Base-by-base conservation (phyloP, 371 early-diverging fungal genomes). In the Rhizomucor miehei region DNA sequence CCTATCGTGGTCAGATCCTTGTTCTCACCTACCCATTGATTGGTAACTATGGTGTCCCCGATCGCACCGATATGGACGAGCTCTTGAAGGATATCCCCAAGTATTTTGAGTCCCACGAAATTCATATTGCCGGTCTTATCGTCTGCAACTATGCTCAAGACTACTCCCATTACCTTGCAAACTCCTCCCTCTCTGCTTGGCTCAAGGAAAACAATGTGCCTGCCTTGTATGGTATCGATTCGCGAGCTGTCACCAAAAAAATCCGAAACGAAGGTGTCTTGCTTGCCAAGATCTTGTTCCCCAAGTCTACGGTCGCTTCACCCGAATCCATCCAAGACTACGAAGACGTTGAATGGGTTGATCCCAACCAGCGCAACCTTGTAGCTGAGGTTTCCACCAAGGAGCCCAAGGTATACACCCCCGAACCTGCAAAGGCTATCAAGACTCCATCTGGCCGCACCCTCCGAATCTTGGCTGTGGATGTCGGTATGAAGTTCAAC, bases 401-500 rank as follows among this genome's bases (percentile, higher is more conserved):
- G 67, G 76, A 79, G 57, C 85, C 91, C 52, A 84, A 79, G 59
- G 58, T 89, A 20, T 98, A 95, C 70, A 58, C 59, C 6, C 83
- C 85, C 13, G 87, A 83, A 20, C 82, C 84, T 10, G 67, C 74
- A 37, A 83, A 71, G 20, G 81, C 86, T 24, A 57, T 89, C 56
- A 75, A 80, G 59, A 82, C 84, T 9, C 72, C 86, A 20, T 79
- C 83, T 56, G 95, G 95, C 10, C 89, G 87, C 61, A 79, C 88
- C 3, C 70, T 95, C 52, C 87, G 91, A 47, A 81, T 98, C 38
- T 61, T 98, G 37, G 93, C 93, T 23, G 87, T 98, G 6, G 98
- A 98, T 73, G 92, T 98, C 19, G 98, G 98, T 62, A 94, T 98
- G 93, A 98, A 98, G 73, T 91, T 84, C 79, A 97, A 96, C 77